phyloP scores from a whole-genome alignment of 2,329 filamentous ascomycete species.

The Fusarium scirpi region DNA sequence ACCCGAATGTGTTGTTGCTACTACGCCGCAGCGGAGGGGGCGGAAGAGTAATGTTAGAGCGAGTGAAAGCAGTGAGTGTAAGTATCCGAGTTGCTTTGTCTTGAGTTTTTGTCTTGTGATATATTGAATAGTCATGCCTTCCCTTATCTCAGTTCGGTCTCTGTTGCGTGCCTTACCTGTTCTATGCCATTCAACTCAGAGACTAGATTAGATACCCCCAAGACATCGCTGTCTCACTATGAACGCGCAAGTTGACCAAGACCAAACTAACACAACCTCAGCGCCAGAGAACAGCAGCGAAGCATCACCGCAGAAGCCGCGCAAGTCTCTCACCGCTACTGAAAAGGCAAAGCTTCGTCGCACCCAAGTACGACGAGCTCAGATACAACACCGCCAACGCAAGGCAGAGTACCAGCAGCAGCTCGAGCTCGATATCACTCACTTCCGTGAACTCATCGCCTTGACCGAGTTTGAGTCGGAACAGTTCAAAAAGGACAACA shows the following conservation, averaged over 20 bases:
- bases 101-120: background rate
- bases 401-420: conserved; percentile 67
- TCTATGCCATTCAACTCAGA: background rate
- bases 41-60: conserved; percentile 17
- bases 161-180: background rate
- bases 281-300: conserved; percentile 30
- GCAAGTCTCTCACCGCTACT: conserved; percentile 41
- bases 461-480: conserved; percentile 55
- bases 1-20: conserved; percentile 9
- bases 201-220: background rate
- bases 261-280: conserved; percentile 22
- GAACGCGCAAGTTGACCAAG: background rate
- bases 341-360: conserved; percentile 62
- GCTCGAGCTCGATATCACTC: conserved; percentile 64
- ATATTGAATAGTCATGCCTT: background rate
- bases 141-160: background rate
- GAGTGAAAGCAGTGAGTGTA: conserved; percentile 43
- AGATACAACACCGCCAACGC: conserved; percentile 67
- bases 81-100: conserved; percentile 25
- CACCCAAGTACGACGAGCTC: conserved; percentile 65
- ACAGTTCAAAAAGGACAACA: conserved; percentile 58
- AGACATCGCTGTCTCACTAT: conserved; percentile 3
- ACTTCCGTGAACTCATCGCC: conserved; percentile 61
- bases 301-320: conserved; percentile 34
- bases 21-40: conserved; percentile 13